Percentiles rank a stretch among this genome's conserved stretches.
Evolutionary conservation across 2,329 filamentous ascomycete genomes (phyloP).

Genomic region (Penicillium fuscoglaucum): DNA sequence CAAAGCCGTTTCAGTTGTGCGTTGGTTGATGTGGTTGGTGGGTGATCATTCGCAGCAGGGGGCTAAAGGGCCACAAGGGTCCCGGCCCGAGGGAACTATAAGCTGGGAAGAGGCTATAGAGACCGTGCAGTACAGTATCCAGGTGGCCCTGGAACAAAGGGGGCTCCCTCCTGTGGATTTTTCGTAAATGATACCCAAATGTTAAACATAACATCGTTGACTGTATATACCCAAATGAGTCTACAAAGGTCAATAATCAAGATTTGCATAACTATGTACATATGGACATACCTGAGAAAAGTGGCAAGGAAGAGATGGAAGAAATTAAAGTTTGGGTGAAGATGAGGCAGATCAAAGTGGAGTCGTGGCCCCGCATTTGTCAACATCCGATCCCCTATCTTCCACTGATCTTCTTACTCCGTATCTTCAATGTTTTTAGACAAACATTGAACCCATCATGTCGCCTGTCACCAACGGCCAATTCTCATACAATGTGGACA

Average conservation of each 20-base stretch:
- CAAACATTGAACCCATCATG: neutral
- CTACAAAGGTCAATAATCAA: neutral
- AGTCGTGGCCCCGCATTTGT: neutral
- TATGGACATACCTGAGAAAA: neutral
- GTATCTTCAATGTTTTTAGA: neutral
- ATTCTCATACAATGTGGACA: constrained; percentile 48
- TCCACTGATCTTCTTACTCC: neutral
- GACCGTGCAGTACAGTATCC: constrained; percentile 45
- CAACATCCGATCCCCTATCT: neutral
- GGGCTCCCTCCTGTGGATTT: constrained; percentile 50
- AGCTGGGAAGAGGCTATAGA: constrained; percentile 42
- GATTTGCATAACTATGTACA: neutral
- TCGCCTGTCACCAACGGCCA: constrained; percentile 36
- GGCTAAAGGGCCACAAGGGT: constrained; percentile 34
- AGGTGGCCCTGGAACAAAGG: constrained; percentile 45
- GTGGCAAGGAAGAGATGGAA: neutral
- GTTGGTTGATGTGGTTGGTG: constrained; percentile 58
- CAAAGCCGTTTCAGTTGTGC: constrained; percentile 69
- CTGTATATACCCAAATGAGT: neutral
- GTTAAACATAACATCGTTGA: neutral
- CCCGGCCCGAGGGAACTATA: constrained; percentile 30
- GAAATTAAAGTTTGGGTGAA: neutral
- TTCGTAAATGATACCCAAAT: constrained; percentile 19
- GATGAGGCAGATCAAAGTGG: neutral
- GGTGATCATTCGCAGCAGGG: constrained; percentile 38